Evolutionary conservation across 164 flowering plant genomes (phyloP).

Genomic region (Tetracentron sinense): DNA sequence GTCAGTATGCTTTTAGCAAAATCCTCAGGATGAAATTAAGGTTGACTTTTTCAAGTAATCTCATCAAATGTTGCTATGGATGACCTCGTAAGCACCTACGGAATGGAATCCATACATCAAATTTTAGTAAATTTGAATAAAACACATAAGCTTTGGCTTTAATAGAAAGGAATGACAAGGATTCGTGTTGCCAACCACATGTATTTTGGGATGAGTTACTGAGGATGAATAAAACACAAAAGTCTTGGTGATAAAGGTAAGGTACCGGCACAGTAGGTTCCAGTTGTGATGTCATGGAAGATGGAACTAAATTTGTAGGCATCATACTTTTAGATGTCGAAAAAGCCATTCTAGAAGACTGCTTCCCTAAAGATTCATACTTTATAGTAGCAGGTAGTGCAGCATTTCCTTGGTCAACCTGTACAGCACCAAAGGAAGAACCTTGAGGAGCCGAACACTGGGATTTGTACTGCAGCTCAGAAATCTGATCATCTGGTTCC

Average conservation of each 20-base stretch:
- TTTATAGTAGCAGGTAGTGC: slow-evolving; percentile 25
- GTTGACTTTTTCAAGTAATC: too few relatives aligned
- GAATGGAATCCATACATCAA: too few relatives aligned
- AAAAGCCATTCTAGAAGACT: slow-evolving; percentile 40
- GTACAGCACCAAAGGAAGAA: slow-evolving; percentile 35
- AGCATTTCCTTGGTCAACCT: slow-evolving; percentile 42
- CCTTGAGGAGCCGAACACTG: slow-evolving; percentile 36
- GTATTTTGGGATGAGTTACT: too few relatives aligned
- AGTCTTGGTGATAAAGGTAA: slow-evolving; percentile 4
- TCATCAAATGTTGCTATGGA: too few relatives aligned
- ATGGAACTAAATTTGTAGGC: slow-evolving; percentile 34
- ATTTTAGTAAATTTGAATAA: too few relatives aligned
- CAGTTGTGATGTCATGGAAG: slow-evolving; percentile 34
- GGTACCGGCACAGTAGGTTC: slow-evolving; percentile 41
- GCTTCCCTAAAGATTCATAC: slow-evolving; percentile 53
- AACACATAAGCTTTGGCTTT: too few relatives aligned
- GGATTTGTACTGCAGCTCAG: slow-evolving; percentile 53
- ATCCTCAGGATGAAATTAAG: too few relatives aligned
- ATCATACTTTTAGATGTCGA: slow-evolving; percentile 29
- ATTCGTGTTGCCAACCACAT: too few relatives aligned
- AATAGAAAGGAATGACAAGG: too few relatives aligned
- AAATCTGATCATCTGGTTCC: slow-evolving; percentile 56
- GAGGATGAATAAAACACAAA: too few relatives aligned
- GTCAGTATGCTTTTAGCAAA: too few relatives aligned
- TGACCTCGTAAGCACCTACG: too few relatives aligned